Conservation (phyloP, 2,329 filamentous ascomycete genomes). For the Amauroascus verrucosus region DNA sequence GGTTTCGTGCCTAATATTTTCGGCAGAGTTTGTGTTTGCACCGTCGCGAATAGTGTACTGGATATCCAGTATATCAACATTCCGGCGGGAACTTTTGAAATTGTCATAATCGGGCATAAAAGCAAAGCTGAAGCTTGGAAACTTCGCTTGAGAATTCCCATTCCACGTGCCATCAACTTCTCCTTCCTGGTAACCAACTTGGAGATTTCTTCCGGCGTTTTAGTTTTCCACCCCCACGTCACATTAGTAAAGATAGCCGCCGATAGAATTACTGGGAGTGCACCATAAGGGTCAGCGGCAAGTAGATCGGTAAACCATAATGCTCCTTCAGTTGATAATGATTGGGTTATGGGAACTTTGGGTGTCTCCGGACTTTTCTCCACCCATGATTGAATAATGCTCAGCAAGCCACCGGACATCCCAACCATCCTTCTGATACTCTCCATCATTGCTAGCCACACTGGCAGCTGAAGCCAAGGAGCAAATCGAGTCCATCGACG, state of each 20-base stretch:
- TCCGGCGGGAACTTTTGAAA: conserved; percentile 33
- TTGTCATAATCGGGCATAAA: conserved; percentile 29
- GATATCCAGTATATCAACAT: conserved; percentile 44
- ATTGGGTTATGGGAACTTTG: conserved; percentile 35
- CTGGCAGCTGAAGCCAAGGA: conserved; percentile 34
- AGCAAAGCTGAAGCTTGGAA: conserved; percentile 33
- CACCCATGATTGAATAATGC: conserved; percentile 27
- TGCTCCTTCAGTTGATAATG: conserved; percentile 47
- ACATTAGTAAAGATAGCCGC: conserved; percentile 43
- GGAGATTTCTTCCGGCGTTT: conserved; percentile 14
- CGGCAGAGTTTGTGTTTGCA: conserved; percentile 33
- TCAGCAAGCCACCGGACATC: conserved; percentile 31
- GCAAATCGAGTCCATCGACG: conserved; percentile 26
- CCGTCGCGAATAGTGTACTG: conserved; percentile 34
- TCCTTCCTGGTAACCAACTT: conserved; percentile 6
- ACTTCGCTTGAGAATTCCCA: conserved; percentile 23
- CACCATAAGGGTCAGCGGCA: conserved; percentile 41
- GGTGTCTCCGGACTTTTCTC: conserved; percentile 14
- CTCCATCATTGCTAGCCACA: conserved; percentile 41
- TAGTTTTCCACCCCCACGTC: conserved; percentile 22
- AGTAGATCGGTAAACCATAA: conserved; percentile 53
- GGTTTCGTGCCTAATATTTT: conserved; percentile 31
- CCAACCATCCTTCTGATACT: conserved; percentile 41
- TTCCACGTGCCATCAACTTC: conserved; percentile 11
- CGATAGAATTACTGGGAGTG: conserved; percentile 42